Conservation (phyloP, 306 rosid genomes). For the Abrus pulchellus region DNA sequence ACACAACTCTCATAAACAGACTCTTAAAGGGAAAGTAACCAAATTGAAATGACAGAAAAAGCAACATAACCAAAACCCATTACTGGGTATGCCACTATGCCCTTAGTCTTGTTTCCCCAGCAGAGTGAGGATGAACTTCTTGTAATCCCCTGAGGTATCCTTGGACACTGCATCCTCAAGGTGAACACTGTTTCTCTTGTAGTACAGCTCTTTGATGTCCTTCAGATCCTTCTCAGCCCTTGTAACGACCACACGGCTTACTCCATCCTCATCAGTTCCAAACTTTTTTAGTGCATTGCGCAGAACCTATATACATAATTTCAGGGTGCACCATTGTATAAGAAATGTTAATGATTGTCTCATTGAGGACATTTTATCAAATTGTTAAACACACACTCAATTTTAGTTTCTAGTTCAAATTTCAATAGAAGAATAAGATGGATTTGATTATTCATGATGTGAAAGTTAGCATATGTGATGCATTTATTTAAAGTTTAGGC, state of each 20-base stretch:
- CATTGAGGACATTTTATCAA: neutral
- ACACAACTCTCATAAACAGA: neutral
- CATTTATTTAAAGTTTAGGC: slow-evolving; percentile 18
- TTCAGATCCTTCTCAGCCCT: slow-evolving; percentile 92
- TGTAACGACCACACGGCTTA: slow-evolving; percentile 76
- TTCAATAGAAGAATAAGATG: neutral
- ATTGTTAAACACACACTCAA: neutral
- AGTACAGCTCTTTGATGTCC: slow-evolving; percentile 73
- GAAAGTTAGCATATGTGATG: neutral
- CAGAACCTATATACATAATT: slow-evolving; percentile 52
- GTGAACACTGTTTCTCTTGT: slow-evolving; percentile 79
- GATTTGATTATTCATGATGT: neutral
- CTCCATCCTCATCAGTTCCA: slow-evolving; percentile 78
- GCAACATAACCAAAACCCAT: neutral
- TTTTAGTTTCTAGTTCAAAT: neutral
- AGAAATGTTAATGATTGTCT: neutral
- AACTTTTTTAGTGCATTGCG: slow-evolving; percentile 64
- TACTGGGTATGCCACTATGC: neutral
- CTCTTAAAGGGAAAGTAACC: neutral
- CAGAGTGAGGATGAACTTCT: slow-evolving; percentile 78
- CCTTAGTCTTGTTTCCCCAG: slow-evolving; percentile 66
- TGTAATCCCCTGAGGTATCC: slow-evolving; percentile 79
- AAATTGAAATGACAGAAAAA: slow-evolving; percentile 7
- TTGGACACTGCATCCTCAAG: slow-evolving; percentile 76
- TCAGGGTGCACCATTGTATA: neutral